Evolutionary conservation across 2,329 filamentous ascomycete species (phyloP).

Genomic region (Neopestalotiopsis sp.): DNA sequence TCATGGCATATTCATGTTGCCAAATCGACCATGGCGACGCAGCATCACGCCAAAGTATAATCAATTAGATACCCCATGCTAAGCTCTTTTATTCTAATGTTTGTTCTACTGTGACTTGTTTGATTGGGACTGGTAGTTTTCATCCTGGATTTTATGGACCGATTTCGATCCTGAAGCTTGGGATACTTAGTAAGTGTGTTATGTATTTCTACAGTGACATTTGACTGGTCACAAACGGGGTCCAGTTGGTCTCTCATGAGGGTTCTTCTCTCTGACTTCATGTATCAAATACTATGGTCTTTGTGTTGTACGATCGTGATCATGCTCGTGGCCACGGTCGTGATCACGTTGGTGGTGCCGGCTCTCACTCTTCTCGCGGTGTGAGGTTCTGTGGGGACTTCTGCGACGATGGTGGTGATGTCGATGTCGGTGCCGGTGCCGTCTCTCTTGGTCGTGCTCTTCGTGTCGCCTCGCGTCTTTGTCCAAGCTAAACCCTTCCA

Average conservation of each 20-base stretch:
- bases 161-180: no score
- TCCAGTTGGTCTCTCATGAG: no score
- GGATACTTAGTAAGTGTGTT: no score
- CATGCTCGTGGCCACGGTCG: background rate
- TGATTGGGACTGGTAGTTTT: background rate
- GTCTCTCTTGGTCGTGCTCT: background rate
- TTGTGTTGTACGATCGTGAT: background rate
- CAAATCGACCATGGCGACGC: background rate
- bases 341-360: background rate
- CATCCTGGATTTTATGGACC: background rate
- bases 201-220: no score
- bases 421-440: background rate
- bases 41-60: background rate
- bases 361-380: background rate
- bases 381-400: background rate
- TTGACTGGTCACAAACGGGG: no score
- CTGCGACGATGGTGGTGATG: constrained; percentile 6
- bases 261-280: no score
- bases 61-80: background rate
- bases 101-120: background rate
- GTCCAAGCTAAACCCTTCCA: constrained; percentile 35
- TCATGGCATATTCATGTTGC: background rate
- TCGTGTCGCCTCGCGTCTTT: background rate
- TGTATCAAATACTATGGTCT: no score
- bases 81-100: background rate